phyloP scores from a whole-genome alignment of 257 asterid genomes.

The Lavandula angustifolia region DNA sequence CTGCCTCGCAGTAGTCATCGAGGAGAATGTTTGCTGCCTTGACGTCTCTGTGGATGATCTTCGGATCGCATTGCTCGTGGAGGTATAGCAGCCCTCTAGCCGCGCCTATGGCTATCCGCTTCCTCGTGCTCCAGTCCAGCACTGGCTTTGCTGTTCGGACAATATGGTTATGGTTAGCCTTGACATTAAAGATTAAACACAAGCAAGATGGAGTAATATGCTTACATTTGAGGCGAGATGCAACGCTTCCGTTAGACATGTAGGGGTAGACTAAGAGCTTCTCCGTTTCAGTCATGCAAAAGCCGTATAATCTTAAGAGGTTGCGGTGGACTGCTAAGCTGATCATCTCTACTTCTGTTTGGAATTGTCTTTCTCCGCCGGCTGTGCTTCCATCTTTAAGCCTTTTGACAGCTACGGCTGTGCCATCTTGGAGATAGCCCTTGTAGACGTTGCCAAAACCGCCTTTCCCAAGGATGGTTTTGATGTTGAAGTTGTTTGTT shows the following conservation, averaged over 20 bases:
- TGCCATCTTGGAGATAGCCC: conserved; percentile 74
- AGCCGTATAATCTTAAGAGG: conserved; percentile 81
- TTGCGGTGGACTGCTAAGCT: conserved; percentile 95
- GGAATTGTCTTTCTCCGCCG: conserved; percentile 88
- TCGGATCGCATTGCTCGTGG: conserved; percentile 98
- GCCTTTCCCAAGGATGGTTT: conserved; percentile 87
- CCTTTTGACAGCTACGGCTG: conserved; percentile 88
- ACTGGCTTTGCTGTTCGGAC: conserved; percentile 68
- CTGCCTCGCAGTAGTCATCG: conserved; percentile 93
- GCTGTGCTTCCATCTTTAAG: conserved; percentile 80
- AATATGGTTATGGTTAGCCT: not conserved
- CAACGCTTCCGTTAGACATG: conserved; percentile 98
- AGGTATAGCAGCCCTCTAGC: conserved; percentile 87
- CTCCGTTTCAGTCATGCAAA: conserved; percentile 84
- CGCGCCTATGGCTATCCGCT: conserved; percentile 86
- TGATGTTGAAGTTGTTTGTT: conserved; percentile 79
- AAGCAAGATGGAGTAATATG: not conserved
- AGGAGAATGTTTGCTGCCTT: conserved; percentile 96
- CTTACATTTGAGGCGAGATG: conserved; percentile 93
- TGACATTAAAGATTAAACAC: not conserved
- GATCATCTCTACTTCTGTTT: conserved; percentile 94
- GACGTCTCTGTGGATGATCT: conserved; percentile 94
- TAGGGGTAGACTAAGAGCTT: conserved; percentile 88
- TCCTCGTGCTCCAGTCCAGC: conserved; percentile 87
- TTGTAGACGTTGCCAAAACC: conserved; percentile 93